These are phyloP conservation scores for Bipolaris oryzae DNA, from an alignment of 2,329 filamentous ascomycete genomes.

Conservation along the genomic window DNA sequence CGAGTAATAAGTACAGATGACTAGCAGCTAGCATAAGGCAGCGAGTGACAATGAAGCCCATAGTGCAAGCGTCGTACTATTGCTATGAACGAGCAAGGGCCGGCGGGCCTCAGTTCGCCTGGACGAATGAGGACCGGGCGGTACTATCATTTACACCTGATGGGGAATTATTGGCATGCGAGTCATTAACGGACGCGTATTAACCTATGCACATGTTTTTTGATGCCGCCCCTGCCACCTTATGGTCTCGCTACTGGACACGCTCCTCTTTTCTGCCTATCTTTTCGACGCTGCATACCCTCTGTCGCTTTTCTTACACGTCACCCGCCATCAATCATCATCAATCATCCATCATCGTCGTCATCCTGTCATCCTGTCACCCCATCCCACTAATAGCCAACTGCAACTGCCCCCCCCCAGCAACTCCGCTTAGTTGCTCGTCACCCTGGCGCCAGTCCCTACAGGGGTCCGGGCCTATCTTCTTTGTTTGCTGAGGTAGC, in stretches of 20 bases:
- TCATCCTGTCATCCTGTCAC: neutral
- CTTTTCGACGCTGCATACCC: constrained; percentile 23
- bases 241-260: constrained; percentile 21
- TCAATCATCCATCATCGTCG: neutral
- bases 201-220: constrained; percentile 23
- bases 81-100: constrained; percentile 37
- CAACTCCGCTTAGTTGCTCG: neutral
- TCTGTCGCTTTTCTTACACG: constrained; percentile 23
- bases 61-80: constrained; percentile 33
- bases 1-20: constrained; percentile 8
- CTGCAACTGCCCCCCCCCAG: too few species aligned
- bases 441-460: constrained; percentile 2
- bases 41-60: constrained; percentile 23
- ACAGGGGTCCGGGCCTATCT: constrained; percentile 7
- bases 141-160: constrained; percentile 35
- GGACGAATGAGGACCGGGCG: constrained; percentile 32
- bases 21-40: constrained; percentile 35
- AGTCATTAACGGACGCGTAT: constrained; percentile 39
- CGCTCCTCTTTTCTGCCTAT: constrained; percentile 21
- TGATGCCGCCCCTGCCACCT: constrained; percentile 23
- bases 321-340: constrained; percentile 22
- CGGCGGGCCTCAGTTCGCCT: constrained; percentile 22
- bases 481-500: constrained; percentile 22
- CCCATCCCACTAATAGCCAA: neutral
- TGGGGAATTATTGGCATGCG: constrained; percentile 32